Conservation (phyloP, 371 early-diverging fungal genomes). For the Rhizopus sp. region DNA sequence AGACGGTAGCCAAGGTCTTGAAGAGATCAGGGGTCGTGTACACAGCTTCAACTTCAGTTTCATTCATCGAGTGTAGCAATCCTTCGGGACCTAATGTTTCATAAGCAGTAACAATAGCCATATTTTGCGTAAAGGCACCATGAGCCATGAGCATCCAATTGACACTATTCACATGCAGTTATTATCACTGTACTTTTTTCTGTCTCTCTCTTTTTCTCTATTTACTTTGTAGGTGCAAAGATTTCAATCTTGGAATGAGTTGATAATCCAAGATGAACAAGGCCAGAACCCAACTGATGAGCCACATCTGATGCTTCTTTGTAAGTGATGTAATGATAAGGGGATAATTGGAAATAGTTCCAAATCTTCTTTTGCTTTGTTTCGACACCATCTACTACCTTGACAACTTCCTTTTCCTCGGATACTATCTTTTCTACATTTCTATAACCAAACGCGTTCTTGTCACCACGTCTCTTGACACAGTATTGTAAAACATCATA, state of each 20-base stretch:
- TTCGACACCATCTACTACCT: slow-evolving; percentile 66
- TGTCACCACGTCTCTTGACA: slow-evolving; percentile 46
- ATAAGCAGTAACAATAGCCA: slow-evolving; percentile 74
- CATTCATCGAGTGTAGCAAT: slow-evolving; percentile 59
- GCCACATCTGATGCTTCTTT: slow-evolving; percentile 53
- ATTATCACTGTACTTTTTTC: not conserved
- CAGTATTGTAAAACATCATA: slow-evolving; percentile 70
- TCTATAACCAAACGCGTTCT: slow-evolving; percentile 68
- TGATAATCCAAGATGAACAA: slow-evolving; percentile 62
- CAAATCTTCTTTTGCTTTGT: slow-evolving; percentile 78
- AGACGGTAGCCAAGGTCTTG: slow-evolving; percentile 46
- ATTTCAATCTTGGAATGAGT: slow-evolving; percentile 63
- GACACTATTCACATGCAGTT: slow-evolving; percentile 1
- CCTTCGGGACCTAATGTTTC: slow-evolving; percentile 75
- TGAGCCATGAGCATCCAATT: slow-evolving; percentile 40
- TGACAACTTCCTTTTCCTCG: slow-evolving; percentile 79
- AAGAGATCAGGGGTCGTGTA: slow-evolving; percentile 67
- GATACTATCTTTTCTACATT: slow-evolving; percentile 64
- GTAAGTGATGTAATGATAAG: slow-evolving; percentile 71
- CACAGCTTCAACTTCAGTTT: slow-evolving; percentile 59
- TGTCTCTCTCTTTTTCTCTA: not conserved
- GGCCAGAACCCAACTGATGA: slow-evolving; percentile 67
- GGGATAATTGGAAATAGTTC: slow-evolving; percentile 79
- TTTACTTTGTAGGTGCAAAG: slow-evolving; percentile 73
- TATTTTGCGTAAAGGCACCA: slow-evolving; percentile 50